Conservation (phyloP, 1,284 basidiomycete genomes). For the Clitocybe nebularis region DNA sequence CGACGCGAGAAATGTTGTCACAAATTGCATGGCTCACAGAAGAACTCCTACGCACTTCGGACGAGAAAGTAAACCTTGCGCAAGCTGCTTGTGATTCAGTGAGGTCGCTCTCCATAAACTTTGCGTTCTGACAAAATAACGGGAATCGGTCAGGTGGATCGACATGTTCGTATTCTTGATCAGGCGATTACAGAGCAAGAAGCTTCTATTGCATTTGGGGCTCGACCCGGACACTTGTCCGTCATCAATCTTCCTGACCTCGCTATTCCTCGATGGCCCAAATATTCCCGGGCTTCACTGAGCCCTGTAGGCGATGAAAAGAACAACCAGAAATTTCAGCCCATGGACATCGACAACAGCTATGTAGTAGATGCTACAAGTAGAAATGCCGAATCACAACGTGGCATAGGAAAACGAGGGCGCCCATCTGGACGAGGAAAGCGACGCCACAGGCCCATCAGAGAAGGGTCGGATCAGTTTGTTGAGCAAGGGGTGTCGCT, state of each 20-base stretch:
- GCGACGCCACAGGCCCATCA: slow-evolving; percentile 12
- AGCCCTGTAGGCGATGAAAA: slow-evolving; percentile 36
- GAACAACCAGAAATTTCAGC: slow-evolving; percentile 12
- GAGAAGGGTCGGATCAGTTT: too few relatives aligned
- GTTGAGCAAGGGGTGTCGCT: slow-evolving; percentile 18
- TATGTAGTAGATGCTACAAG: slow-evolving; percentile 5
- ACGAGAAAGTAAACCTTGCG: slow-evolving; percentile 73
- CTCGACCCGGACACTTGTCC: slow-evolving; percentile 48
- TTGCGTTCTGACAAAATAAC: slow-evolving; percentile 3
- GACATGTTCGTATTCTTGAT: slow-evolving; percentile 70
- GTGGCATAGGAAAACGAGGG: slow-evolving; percentile 16
- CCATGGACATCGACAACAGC: slow-evolving; percentile 6
- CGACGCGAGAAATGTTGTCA: slow-evolving; percentile 49
- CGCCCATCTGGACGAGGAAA: slow-evolving; percentile 20
- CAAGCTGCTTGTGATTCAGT: slow-evolving; percentile 67
- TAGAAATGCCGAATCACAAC: slow-evolving; percentile 2
- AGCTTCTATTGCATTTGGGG: slow-evolving; percentile 49
- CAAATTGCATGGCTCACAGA: slow-evolving; percentile 57
- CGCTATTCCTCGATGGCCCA: slow-evolving; percentile 47
- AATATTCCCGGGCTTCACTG: slow-evolving; percentile 36
- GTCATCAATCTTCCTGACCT: slow-evolving; percentile 59
- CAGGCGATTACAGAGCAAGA: slow-evolving; percentile 74
- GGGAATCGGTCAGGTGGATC: slow-evolving; percentile 43
- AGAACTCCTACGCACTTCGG: slow-evolving; percentile 55
- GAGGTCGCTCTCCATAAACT: slow-evolving; percentile 24